phyloP scores from a whole-genome alignment of 2,329 filamentous ascomycete genomes.

The Basipetospora chlamydospora region DNA sequence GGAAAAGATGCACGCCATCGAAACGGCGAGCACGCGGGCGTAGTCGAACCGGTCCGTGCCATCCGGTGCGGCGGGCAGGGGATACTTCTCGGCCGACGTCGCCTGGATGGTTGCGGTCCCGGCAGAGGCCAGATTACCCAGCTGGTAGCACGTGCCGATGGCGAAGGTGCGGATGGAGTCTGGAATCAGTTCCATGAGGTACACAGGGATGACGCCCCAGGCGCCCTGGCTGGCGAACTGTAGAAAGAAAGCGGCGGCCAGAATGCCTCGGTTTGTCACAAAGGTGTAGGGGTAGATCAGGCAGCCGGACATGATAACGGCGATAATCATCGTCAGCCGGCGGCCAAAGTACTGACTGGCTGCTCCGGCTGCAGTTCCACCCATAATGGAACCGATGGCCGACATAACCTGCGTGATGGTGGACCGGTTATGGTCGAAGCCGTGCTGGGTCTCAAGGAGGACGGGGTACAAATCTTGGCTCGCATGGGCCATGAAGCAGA shows the following conservation, averaged over 20 bases:
- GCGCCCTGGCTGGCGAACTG: constrained; percentile 68
- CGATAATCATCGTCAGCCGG: constrained; percentile 49
- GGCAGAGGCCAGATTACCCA: constrained; percentile 59
- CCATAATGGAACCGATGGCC: constrained; percentile 64
- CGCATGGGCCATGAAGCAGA: constrained; percentile 64
- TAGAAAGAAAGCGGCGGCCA: constrained; percentile 61
- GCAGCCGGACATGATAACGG: constrained; percentile 42
- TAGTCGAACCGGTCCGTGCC: constrained; percentile 50
- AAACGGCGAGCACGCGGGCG: constrained; percentile 76
- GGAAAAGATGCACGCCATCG: constrained; percentile 70
- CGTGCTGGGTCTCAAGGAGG: constrained; percentile 45
- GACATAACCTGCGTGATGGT: constrained; percentile 63
- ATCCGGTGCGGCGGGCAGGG: constrained; percentile 41
- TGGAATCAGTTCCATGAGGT: constrained; percentile 63
- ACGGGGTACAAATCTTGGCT: constrained; percentile 69
- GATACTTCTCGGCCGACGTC: constrained; percentile 60
- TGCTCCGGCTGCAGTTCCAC: constrained; percentile 60
- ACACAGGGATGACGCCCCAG: constrained; percentile 64
- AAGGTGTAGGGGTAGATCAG: constrained; percentile 61
- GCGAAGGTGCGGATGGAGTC: constrained; percentile 61
- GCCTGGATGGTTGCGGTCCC: constrained; percentile 64
- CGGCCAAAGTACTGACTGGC: constrained; percentile 62
- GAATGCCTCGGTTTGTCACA: constrained; percentile 39
- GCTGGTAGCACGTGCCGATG: constrained; percentile 60
- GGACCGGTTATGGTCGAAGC: constrained; percentile 32